These are phyloP conservation scores for Boletus rubescentipes DNA, from an alignment of 768 basidiomycete genomes.

Conservation along the genomic window DNA sequence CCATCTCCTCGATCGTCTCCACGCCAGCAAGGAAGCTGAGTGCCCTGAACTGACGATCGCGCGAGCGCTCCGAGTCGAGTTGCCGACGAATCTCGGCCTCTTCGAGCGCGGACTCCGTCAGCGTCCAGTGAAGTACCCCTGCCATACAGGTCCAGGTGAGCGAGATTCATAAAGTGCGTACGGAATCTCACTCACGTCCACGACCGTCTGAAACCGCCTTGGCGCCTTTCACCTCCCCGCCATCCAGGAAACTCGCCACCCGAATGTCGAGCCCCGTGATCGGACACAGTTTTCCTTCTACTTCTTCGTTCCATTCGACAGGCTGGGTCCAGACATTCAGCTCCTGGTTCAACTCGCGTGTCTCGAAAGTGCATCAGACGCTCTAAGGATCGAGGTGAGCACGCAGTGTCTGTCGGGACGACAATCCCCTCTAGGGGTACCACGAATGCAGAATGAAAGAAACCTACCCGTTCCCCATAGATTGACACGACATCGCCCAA, in stretches of 20 bases:
- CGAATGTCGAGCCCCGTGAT: constrained; percentile 60
- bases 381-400: constrained; percentile 37
- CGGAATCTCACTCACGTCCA: constrained; percentile 13
- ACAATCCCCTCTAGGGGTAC: no score
- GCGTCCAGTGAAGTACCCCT: constrained; percentile 67
- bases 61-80: constrained; percentile 34
- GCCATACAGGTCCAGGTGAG: constrained; percentile 1
- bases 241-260: constrained; percentile 45
- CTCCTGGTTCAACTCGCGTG: constrained; percentile 38
- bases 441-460: background rate
- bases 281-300: constrained; percentile 37
- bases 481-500: constrained; percentile 53
- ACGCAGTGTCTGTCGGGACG: background rate
- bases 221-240: constrained; percentile 37
- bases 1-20: constrained; percentile 26
- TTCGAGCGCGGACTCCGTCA: constrained; percentile 40
- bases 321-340: constrained; percentile 73
- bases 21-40: constrained; percentile 52
- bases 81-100: constrained; percentile 36
- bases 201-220: constrained; percentile 28
- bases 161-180: background rate
- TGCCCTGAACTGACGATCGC: constrained; percentile 45
- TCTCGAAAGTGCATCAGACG: constrained; percentile 62
- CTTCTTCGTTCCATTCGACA: constrained; percentile 41
- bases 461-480: constrained; percentile 66